Percentiles rank a stretch among this genome's conserved stretches.
phyloP scores from a whole-genome alignment of 305 asterid genomes.

The Fraxinus velutina region DNA sequence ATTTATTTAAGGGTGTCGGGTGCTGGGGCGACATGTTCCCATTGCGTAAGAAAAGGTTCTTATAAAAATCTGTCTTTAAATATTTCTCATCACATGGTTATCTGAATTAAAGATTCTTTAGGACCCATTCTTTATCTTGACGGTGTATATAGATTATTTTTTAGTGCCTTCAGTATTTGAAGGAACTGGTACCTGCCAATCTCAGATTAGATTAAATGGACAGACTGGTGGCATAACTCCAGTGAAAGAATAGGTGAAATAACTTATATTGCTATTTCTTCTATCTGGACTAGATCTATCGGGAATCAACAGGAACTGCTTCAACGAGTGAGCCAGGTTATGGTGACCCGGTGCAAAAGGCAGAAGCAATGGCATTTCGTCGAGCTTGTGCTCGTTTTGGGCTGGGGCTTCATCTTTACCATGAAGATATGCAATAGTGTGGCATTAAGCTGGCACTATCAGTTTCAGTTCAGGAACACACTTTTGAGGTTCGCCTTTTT shows the following conservation, averaged over 20 bases:
- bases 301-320: constrained; percentile 83
- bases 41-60: background rate
- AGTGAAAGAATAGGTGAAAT: background rate
- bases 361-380: constrained; percentile 94
- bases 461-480: background rate
- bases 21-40: background rate
- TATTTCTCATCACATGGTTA: background rate
- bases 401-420: constrained; percentile 85
- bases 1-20: background rate
- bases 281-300: constrained; percentile 41
- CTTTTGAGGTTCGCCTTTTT: background rate
- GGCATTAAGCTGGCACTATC: background rate
- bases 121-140: constrained; percentile 6
- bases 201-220: constrained; percentile 5
- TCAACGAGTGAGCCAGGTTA: constrained; percentile 47
- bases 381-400: constrained; percentile 93
- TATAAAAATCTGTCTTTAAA: background rate
- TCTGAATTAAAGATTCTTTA: constrained; percentile 7
- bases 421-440: constrained; percentile 59
- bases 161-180: background rate
- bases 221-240: background rate
- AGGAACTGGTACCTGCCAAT: background rate
- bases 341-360: constrained; percentile 77
- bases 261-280: background rate
- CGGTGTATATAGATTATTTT: background rate